Evolutionary conservation across 768 basidiomycete species (phyloP).

Genomic region (Termitomyces sp.): DNA sequence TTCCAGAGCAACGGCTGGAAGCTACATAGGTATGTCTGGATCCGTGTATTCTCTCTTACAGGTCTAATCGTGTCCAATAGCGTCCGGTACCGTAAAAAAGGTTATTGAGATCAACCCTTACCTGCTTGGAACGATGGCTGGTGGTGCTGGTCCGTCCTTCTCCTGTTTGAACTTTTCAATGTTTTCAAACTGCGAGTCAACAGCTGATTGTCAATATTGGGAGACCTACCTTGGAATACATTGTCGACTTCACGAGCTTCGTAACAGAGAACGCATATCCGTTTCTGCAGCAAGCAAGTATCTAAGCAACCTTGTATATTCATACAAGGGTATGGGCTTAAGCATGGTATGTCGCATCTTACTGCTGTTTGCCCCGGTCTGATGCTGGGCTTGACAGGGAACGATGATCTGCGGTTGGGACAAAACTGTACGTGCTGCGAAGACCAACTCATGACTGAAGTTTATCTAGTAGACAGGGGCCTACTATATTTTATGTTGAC

Average conservation of each 20-base stretch:
- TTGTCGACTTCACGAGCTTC: constrained; percentile 92
- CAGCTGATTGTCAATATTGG: constrained; percentile 95
- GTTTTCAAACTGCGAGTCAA: not conserved
- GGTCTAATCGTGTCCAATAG: constrained; percentile 32
- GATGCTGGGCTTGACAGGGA: constrained; percentile 48
- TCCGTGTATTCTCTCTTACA: not conserved
- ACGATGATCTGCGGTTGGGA: constrained; percentile 99
- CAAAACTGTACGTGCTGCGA: constrained; percentile 67
- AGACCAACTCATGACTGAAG: not conserved
- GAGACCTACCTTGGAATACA: constrained; percentile 99
- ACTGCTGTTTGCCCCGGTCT: not conserved
- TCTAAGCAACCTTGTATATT: constrained; percentile 93
- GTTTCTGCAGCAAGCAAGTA: constrained; percentile 99
- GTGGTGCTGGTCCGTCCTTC: constrained; percentile 77
- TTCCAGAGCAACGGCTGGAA: constrained; percentile 94
- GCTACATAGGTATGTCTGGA: constrained; percentile 78
- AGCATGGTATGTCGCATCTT: constrained; percentile 73
- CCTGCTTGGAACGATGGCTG: constrained; percentile 99
- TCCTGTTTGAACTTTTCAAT: not conserved
- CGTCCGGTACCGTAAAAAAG: constrained; percentile 97
- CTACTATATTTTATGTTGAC: constrained; percentile 95
- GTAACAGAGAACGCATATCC: constrained; percentile 95
- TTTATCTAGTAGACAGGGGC: constrained; percentile 50
- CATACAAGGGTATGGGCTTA: constrained; percentile 98
- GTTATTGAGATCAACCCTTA: constrained; percentile 99